Conservation (phyloP, 345 rosid species). For the Linum usitatissimum region DNA sequence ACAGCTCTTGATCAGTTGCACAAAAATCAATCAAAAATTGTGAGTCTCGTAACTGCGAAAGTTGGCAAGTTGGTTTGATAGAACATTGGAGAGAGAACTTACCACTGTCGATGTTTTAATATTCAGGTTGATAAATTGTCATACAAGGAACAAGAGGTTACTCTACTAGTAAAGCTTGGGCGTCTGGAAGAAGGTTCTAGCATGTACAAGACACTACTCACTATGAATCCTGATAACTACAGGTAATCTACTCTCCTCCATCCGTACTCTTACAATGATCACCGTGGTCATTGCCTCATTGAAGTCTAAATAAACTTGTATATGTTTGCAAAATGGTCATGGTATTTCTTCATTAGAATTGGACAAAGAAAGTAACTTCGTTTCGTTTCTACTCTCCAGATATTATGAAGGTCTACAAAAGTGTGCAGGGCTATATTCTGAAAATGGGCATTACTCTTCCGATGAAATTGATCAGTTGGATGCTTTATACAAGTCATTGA, state of each 20-base stretch:
- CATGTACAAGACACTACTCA: conserved; percentile 58
- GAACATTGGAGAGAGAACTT: conserved; percentile 10
- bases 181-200: conserved; percentile 66
- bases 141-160: conserved; percentile 79
- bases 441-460: conserved; percentile 52
- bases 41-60: conserved; percentile 24
- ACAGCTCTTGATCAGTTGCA: conserved; percentile 77
- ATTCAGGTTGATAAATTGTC: conserved; percentile 79
- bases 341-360: not conserved
- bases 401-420: conserved; percentile 87
- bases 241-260: conserved; percentile 31
- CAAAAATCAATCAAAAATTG: conserved; percentile 67
- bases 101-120: conserved; percentile 13
- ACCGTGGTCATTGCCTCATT: no score
- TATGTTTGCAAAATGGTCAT: no score
- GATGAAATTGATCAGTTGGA: conserved; percentile 68
- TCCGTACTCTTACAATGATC: no score
- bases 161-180: conserved; percentile 68
- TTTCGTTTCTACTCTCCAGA: conserved; percentile 31
- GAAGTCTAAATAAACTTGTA: no score
- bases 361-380: conserved; percentile 1
- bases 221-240: conserved; percentile 94
- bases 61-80: not conserved
- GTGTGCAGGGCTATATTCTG: conserved; percentile 53
- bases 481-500: conserved; percentile 66